Percentiles rank a stretch among this genome's conserved stretches.
These are phyloP conservation scores for Cicer judaicum DNA, from an alignment of 306 rosid species.

Conservation along the genomic window DNA sequence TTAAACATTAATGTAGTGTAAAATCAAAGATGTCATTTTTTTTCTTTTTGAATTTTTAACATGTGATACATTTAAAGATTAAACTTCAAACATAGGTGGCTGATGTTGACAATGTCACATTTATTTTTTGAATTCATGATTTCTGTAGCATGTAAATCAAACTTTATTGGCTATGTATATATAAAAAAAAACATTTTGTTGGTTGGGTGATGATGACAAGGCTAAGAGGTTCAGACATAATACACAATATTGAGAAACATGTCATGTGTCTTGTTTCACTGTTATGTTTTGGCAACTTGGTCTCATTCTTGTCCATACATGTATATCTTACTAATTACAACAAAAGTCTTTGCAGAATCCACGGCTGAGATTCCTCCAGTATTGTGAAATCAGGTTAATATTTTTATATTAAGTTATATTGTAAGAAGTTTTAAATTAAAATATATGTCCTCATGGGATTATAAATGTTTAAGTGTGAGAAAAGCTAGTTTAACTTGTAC, in stretches of 20 bases:
- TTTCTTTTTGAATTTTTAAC: not conserved
- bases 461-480: no score
- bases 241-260: constrained; percentile 13
- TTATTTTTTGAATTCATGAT: constrained; percentile 9
- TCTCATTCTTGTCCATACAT: constrained; percentile 27
- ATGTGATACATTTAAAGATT: constrained; percentile 36
- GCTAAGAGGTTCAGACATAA: constrained; percentile 41
- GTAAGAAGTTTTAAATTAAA: no score
- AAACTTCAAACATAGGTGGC: constrained; percentile 39
- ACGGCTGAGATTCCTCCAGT: constrained; percentile 24
- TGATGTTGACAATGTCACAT: constrained; percentile 47
- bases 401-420: not conserved
- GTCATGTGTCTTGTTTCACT: constrained; percentile 46
- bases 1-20: constrained; percentile 39
- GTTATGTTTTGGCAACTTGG: constrained; percentile 35
- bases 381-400: constrained; percentile 7
- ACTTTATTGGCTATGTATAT: constrained; percentile 33
- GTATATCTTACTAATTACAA: constrained; percentile 13
- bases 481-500: no score
- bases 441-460: no score
- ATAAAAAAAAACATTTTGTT: constrained; percentile 7
- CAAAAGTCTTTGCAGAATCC: constrained; percentile 33
- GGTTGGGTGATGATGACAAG: constrained; percentile 52
- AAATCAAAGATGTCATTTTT: not conserved
- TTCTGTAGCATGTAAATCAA: constrained; percentile 28